Percentiles rank a stretch among this genome's conserved stretches.
Evolutionary conservation across 2,329 filamentous ascomycete species (phyloP).

Genomic region (Elsinoe ampelina): DNA sequence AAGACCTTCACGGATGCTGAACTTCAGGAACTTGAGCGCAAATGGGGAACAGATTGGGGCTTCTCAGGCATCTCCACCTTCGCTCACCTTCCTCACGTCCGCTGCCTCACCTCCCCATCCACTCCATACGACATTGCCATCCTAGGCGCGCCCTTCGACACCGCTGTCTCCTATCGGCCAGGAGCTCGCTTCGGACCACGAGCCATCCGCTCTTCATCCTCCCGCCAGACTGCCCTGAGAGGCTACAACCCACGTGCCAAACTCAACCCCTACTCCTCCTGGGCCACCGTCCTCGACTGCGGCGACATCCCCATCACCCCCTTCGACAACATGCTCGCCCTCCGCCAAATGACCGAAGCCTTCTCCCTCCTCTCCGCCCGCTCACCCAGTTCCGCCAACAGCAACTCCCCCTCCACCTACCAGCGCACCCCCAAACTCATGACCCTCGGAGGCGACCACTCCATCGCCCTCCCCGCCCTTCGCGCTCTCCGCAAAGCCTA

Average conservation of each 20-base stretch:
- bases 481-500: constrained; percentile 39
- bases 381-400: constrained; percentile 25
- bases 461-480: constrained; percentile 43
- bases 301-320: constrained; percentile 83
- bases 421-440: constrained; percentile 38
- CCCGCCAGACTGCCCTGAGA: constrained; percentile 62
- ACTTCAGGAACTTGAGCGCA: constrained; percentile 16
- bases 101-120: constrained; percentile 40
- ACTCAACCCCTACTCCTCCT: constrained; percentile 74
- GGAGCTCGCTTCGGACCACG: constrained; percentile 69
- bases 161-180: constrained; percentile 38
- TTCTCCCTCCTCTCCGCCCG: constrained; percentile 58
- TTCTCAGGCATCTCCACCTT: constrained; percentile 29
- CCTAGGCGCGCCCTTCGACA: constrained; percentile 42
- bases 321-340: constrained; percentile 73
- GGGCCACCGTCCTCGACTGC: constrained; percentile 76
- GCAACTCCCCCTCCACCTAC: constrained; percentile 32
- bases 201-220: constrained; percentile 74
- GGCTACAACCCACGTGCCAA: constrained; percentile 74
- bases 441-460: constrained; percentile 43
- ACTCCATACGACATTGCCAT: constrained; percentile 39
- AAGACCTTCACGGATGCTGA: constrained; percentile 14
- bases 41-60: constrained; percentile 18
- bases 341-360: constrained; percentile 75
- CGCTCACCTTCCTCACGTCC: constrained; percentile 38